Percentiles rank a stretch among this genome's conserved stretches.
Evolutionary conservation across 2,329 filamentous ascomycete species (phyloP).

Genomic region (Aureobasidium sp.): DNA sequence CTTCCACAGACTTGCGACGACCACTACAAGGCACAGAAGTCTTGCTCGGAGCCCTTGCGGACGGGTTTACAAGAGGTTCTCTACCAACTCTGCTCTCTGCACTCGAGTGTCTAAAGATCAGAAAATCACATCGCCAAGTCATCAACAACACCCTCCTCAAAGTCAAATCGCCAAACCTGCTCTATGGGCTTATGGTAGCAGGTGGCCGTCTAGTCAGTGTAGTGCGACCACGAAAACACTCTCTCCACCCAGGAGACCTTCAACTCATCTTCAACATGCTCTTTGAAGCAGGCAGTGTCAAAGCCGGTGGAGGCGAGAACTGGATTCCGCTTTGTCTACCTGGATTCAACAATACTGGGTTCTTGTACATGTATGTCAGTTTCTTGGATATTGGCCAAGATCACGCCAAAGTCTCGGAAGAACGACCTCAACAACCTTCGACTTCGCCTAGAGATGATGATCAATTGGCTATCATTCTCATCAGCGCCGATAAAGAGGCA

Average conservation of each 20-base stretch:
- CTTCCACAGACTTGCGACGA: constrained; percentile 86
- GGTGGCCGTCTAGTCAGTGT: constrained; percentile 91
- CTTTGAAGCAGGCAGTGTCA: constrained; percentile 88
- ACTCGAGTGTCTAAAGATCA: constrained; percentile 84
- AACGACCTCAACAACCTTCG: constrained; percentile 27
- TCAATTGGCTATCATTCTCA: constrained; percentile 80
- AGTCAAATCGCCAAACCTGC: constrained; percentile 65
- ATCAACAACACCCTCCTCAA: constrained; percentile 88
- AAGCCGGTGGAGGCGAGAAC: constrained; percentile 87
- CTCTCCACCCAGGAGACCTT: constrained; percentile 87
- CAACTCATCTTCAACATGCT: constrained; percentile 99
- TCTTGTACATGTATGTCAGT: constrained; percentile 98
- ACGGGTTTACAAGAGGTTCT: constrained; percentile 90
- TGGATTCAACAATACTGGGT: constrained; percentile 93
- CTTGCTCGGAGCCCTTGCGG: constrained; percentile 82
- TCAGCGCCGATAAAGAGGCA: constrained; percentile 85
- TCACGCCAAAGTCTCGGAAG: background rate
- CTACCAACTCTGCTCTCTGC: constrained; percentile 82
- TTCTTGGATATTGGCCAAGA: constrained; percentile 59
- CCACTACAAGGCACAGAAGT: constrained; percentile 88
- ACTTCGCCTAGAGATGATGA: constrained; percentile 45
- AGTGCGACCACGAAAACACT: constrained; percentile 87
- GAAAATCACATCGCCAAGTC: constrained; percentile 74
- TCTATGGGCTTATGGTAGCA: constrained; percentile 91
- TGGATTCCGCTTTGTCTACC: constrained; percentile 96